Evolutionary conservation across 208 protist genomes (phyloP).

Genomic region (Acanthamoeba healyi): DNA sequence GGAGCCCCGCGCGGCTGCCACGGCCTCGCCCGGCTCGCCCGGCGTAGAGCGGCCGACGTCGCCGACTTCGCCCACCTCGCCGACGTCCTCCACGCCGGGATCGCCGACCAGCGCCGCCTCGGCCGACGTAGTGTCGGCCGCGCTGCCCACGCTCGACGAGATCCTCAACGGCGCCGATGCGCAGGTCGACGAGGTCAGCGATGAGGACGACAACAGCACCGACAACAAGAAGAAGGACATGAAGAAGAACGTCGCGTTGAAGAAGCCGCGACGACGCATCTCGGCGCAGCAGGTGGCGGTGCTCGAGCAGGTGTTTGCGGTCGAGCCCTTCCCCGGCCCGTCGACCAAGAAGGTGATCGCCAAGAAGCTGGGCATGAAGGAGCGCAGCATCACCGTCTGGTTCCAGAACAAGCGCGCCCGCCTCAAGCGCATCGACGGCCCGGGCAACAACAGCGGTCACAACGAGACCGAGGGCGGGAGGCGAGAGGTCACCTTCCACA

Average conservation of each 20-base stretch:
- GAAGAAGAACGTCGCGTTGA: too few species aligned
- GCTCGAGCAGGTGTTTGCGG: constrained; percentile 41
- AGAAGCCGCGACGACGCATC: too few species aligned
- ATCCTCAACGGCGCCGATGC: too few species aligned
- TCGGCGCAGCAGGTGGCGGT: too few species aligned
- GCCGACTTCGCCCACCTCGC: neutral
- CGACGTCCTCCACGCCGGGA: too few species aligned
- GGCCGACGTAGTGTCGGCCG: neutral
- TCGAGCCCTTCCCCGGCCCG: constrained; percentile 34
- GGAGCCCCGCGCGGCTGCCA: neutral
- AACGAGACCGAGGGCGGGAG: neutral
- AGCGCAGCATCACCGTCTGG: constrained; percentile 54
- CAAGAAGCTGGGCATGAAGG: constrained; percentile 61
- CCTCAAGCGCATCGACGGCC: constrained; percentile 55
- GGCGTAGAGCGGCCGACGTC: too few species aligned
- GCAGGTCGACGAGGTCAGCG: neutral
- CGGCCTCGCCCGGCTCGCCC: neutral
- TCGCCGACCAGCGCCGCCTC: too few species aligned
- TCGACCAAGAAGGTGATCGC: constrained; percentile 44
- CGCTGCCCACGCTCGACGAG: neutral
- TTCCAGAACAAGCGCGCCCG: constrained; percentile 67
- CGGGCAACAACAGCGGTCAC: neutral
- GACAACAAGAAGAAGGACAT: neutral
- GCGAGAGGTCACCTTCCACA: constrained; percentile 46
- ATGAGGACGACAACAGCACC: neutral